These are phyloP conservation scores for Lonicera japonica DNA, from an alignment of 129 eudicot species.

Conservation along the genomic window DNA sequence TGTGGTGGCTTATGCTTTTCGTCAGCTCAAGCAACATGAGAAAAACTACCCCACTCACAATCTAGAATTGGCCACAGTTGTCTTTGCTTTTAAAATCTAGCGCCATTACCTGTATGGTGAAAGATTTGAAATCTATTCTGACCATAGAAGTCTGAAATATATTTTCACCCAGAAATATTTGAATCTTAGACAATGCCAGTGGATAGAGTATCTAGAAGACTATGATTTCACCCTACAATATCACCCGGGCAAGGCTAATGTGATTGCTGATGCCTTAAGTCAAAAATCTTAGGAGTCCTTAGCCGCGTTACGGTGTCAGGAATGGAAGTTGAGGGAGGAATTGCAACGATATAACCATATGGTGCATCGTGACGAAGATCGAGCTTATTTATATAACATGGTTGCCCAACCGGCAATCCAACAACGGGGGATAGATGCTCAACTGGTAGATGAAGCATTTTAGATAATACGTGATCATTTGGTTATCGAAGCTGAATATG, in stretches of 20 bases:
- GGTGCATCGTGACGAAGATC: neutral
- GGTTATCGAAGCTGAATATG: too few species aligned
- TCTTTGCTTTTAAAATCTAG: conserved; percentile 2
- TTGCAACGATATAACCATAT: neutral
- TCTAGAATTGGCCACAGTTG: conserved; percentile 1
- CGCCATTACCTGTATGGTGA: conserved; percentile 3
- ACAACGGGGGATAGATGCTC: neutral
- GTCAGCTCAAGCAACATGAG: neutral
- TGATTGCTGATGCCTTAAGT: conserved; percentile 3
- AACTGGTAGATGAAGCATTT: too few species aligned
- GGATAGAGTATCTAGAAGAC: conserved; percentile 1
- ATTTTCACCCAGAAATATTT: neutral
- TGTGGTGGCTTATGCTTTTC: neutral
- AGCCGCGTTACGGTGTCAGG: neutral
- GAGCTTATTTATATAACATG: neutral
- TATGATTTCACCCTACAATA: neutral
- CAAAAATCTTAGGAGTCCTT: neutral
- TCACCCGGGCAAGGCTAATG: conserved; percentile 8
- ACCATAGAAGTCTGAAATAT: conserved; percentile 10
- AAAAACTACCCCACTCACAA: neutral
- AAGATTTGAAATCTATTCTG: neutral
- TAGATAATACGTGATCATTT: too few species aligned
- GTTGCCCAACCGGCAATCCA: neutral
- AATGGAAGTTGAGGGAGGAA: neutral
- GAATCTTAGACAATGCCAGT: neutral